These are phyloP conservation scores for Ganoderma sinense DNA, from an alignment of 1,284 basidiomycete species.

Conservation along the genomic window DNA sequence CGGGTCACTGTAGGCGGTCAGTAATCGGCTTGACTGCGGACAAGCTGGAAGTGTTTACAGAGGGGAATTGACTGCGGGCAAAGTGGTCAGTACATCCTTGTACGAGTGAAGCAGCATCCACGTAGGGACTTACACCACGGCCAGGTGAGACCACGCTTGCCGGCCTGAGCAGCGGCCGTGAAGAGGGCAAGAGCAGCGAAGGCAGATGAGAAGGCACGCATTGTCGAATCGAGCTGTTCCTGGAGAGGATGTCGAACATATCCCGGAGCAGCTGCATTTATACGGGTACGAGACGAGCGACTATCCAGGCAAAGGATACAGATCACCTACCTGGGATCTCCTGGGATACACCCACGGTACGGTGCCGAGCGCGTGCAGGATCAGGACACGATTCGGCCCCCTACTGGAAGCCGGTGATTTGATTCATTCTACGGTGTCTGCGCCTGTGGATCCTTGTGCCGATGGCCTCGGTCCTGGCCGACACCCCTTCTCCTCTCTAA, in stretches of 20 bases:
- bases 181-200: constrained; percentile 8
- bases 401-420: neutral
- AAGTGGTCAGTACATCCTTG: neutral
- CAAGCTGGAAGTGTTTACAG: neutral
- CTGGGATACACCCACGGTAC: neutral
- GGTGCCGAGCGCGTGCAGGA: neutral
- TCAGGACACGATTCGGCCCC: neutral
- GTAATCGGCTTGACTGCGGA: neutral
- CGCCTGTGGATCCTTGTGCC: neutral
- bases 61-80: neutral
- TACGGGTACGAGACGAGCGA: neutral
- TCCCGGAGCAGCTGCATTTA: neutral
- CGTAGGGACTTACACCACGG: neutral
- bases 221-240: neutral
- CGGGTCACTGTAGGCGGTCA: neutral
- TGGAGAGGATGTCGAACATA: neutral
- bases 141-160: constrained; percentile 11
- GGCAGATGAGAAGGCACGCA: constrained; percentile 1
- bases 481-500: neutral
- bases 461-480: neutral
- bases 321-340: neutral
- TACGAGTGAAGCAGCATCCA: neutral
- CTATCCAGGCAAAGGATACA: neutral
- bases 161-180: constrained; percentile 5
- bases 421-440: neutral